phyloP scores from a whole-genome alignment of 352 stramenopile genomes.

The Globisporangium polare region DNA sequence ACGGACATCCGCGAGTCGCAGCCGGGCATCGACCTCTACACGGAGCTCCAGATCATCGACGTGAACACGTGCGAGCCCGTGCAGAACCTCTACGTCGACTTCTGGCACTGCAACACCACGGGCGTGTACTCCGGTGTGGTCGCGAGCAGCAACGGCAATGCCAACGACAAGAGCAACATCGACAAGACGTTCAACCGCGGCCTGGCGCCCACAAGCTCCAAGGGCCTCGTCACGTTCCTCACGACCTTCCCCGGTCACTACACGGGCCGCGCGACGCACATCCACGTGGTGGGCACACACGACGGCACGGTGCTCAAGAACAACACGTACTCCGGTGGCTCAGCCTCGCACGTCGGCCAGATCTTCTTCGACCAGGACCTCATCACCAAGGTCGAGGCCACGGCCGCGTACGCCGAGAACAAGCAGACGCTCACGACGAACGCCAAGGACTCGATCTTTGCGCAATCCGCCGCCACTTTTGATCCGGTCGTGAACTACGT shows the following conservation, averaged over 20 bases:
- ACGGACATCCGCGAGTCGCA: conserved; percentile 15
- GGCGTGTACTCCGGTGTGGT: conserved; percentile 13
- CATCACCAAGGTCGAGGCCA: background rate
- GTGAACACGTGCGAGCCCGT: conserved; percentile 14
- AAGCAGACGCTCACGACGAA: conserved; percentile 15
- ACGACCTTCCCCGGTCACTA: conserved; percentile 18
- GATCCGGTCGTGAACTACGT: conserved; percentile 16
- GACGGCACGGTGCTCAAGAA: conserved; percentile 11
- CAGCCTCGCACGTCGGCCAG: conserved; percentile 11
- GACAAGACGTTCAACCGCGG: conserved; percentile 15
- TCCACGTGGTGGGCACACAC: conserved; percentile 14
- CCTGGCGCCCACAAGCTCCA: conserved; percentile 1
- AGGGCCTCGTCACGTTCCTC: conserved; percentile 10
- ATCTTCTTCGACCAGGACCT: conserved; percentile 16
- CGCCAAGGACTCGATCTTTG: conserved; percentile 12
- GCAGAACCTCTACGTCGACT: conserved; percentile 14
- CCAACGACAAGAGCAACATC: conserved; percentile 2
- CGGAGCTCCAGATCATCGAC: conserved; percentile 18
- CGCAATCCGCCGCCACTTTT: conserved; percentile 11
- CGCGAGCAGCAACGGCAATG: conserved; percentile 10
- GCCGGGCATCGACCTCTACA: conserved; percentile 7
- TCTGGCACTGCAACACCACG: conserved; percentile 19
- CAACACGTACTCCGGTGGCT: conserved; percentile 16
- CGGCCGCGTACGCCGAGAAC: conserved; percentile 5
- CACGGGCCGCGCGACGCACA: conserved; percentile 12